Evolutionary conservation across 2,329 filamentous ascomycete species (phyloP), one percentile per base, ranked within the genome.

Genomic region (Hymenoscyphus linearis): DNA sequence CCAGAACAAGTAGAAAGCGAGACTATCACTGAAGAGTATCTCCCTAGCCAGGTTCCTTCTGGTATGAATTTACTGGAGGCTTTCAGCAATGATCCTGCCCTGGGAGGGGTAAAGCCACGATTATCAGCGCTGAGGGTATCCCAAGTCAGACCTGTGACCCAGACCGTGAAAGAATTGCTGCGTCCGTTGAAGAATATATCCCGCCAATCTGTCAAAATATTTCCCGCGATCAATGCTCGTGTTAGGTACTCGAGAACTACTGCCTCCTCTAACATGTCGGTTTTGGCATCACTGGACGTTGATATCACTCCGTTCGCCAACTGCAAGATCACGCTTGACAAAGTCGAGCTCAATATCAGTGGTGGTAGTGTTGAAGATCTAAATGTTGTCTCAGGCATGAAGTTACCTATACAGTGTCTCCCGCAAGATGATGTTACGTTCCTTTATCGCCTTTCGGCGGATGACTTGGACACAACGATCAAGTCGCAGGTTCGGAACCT

Each of bases 11-110:
- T 77, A 13, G 74, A 76, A 40, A 71, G 74, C 12, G 76, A 79
- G 40, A 73, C 76, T 10, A 65, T 74, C 25, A 76, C 78, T 10
- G 79, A 83, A 61, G 86, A 88, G 58, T 91, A 91, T 69, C 79
- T 93, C 35, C 82, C 84, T 37, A 90, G 87, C 69, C 84, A 85
- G 61, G 75, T 86, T 27, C 86, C 90, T 0, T 82, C 86, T 6
- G 86, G 88, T 1, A 79, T 90, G 64, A 95, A 93, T 72, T 78
- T 93, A n/a, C 82, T 95, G 14, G 87, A 90, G 70, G 82, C 90
- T 2, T 89, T 93, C 63, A 80, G 82, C 58, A 79, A 79, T 64
- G 89, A 92, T 70, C 83, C 85, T 25, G 81, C 80, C 27, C 77
- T 91, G 18, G 78, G 76, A 16, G 68, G 68, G 37, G 84, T 86